phyloP scores from a whole-genome alignment of 345 rosid species.

The Rhodamnia argentea region DNA sequence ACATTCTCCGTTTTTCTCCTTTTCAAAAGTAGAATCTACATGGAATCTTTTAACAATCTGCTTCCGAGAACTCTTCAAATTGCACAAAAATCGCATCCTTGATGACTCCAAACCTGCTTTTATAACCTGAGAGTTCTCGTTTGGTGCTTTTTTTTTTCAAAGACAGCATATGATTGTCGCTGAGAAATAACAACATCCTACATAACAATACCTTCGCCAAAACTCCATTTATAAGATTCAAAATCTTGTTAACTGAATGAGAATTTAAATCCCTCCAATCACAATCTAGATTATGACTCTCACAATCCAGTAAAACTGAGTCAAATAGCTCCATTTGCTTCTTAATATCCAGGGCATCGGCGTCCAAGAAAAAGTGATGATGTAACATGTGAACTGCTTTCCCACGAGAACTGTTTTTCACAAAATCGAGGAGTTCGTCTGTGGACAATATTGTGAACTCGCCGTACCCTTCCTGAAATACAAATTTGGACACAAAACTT shows the following conservation, averaged over 20 bases:
- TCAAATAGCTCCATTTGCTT: constrained; percentile 41
- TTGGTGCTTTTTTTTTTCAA: constrained; percentile 13
- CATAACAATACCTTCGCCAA: constrained; percentile 52
- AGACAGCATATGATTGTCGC: constrained; percentile 12
- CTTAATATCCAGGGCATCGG: constrained; percentile 28
- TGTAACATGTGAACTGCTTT: constrained; percentile 58
- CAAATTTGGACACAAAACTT: constrained; percentile 38
- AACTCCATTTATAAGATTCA: constrained; percentile 47
- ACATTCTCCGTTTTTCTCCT: constrained; percentile 18
- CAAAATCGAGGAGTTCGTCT: constrained; percentile 41
- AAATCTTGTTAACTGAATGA: constrained; percentile 28
- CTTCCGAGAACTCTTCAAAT: constrained; percentile 56
- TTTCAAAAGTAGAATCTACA: constrained; percentile 7
- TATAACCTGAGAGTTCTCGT: constrained; percentile 11
- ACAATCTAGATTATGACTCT: constrained; percentile 33
- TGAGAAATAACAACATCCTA: constrained; percentile 49
- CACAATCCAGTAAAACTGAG: constrained; percentile 28
- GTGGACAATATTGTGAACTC: constrained; percentile 27
- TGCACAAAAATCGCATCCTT: constrained; percentile 38
- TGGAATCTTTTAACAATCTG: constrained; percentile 41
- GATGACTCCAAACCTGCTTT: constrained; percentile 21
- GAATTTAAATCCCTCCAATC: constrained; percentile 30
- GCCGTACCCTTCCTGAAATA: constrained; percentile 55
- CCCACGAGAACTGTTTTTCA: constrained; percentile 58
- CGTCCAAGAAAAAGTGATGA: constrained; percentile 37